Evolutionary conservation across 768 basidiomycete genomes (phyloP).

Genomic region (Hypholoma fasciculare): DNA sequence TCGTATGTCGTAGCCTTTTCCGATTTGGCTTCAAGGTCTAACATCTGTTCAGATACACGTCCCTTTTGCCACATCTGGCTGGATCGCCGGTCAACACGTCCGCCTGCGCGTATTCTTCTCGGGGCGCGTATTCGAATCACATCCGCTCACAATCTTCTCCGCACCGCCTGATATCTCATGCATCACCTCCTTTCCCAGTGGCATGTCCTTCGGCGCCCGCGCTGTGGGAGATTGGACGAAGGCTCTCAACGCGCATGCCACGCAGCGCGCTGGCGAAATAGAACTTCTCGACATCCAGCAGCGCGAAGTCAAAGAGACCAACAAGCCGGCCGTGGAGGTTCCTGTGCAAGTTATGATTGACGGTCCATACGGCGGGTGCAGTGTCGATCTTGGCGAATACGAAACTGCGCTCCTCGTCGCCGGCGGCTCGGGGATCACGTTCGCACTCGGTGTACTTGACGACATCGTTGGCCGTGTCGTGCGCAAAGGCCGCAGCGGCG

Average conservation of each 20-base stretch:
- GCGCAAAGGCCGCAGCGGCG: constrained; percentile 39
- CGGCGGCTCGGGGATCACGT: constrained; percentile 85
- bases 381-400: constrained; percentile 67
- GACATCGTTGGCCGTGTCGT: constrained; percentile 73
- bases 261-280: constrained; percentile 30
- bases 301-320: constrained; percentile 1
- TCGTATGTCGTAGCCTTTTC: constrained; percentile 42
- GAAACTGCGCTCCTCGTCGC: constrained; percentile 77
- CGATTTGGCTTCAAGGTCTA: no score
- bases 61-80: constrained; percentile 57
- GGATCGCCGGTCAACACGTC: constrained; percentile 79
- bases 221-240: constrained; percentile 74
- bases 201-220: constrained; percentile 66
- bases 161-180: constrained; percentile 60
- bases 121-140: constrained; percentile 73
- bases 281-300: not conserved
- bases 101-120: constrained; percentile 63
- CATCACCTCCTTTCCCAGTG: constrained; percentile 29
- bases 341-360: constrained; percentile 77
- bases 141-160: constrained; percentile 76
- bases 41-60: constrained; percentile 47
- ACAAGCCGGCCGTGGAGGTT: constrained; percentile 13
- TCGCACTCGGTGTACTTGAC: constrained; percentile 79
- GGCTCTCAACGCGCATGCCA: constrained; percentile 58
- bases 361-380: constrained; percentile 85